Conservation (phyloP, 2,329 filamentous ascomycete species). For the Xylariaceae sp. region DNA sequence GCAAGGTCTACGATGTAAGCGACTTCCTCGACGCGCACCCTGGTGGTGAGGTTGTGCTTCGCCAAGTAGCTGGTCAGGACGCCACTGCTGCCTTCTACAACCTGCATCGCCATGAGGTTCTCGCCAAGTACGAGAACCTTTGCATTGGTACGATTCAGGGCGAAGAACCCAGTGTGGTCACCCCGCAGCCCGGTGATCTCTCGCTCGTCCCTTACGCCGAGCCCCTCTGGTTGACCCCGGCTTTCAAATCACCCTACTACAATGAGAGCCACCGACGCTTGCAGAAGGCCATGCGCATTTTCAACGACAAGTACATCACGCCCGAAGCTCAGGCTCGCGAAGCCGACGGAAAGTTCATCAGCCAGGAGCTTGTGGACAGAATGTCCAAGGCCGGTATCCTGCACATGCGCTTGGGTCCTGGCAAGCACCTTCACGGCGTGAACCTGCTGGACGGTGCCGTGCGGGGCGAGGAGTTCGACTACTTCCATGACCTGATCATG, state of each 20-base stretch:
- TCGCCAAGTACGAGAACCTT: conserved; percentile 70
- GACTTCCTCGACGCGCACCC: conserved; percentile 84
- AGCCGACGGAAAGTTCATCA: conserved; percentile 65
- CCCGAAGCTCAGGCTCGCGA: conserved; percentile 75
- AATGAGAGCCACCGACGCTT: conserved; percentile 66
- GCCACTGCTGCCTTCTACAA: conserved; percentile 85
- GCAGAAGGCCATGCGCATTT: conserved; percentile 64
- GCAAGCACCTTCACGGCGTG: conserved; percentile 71
- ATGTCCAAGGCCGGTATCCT: conserved; percentile 71
- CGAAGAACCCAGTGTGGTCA: conserved; percentile 70
- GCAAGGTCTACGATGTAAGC: conserved; percentile 78
- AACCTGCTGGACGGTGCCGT: conserved; percentile 63
- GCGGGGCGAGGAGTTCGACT: conserved; percentile 77
- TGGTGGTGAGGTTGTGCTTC: conserved; percentile 72
- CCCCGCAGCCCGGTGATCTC: conserved; percentile 64
- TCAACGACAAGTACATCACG: conserved; percentile 64
- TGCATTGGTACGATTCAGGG: conserved; percentile 70
- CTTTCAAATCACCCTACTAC: conserved; percentile 77
- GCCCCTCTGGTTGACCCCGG: conserved; percentile 72
- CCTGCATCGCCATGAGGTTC: conserved; percentile 84
- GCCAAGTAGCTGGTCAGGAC: conserved; percentile 75
- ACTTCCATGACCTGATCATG: conserved; percentile 77
- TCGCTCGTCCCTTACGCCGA: conserved; percentile 78
- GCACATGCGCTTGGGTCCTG: conserved; percentile 78
- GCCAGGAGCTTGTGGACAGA: conserved; percentile 66